Evolutionary conservation across 768 basidiomycete genomes (phyloP).

Genomic region (Phylloporus scabripes): DNA sequence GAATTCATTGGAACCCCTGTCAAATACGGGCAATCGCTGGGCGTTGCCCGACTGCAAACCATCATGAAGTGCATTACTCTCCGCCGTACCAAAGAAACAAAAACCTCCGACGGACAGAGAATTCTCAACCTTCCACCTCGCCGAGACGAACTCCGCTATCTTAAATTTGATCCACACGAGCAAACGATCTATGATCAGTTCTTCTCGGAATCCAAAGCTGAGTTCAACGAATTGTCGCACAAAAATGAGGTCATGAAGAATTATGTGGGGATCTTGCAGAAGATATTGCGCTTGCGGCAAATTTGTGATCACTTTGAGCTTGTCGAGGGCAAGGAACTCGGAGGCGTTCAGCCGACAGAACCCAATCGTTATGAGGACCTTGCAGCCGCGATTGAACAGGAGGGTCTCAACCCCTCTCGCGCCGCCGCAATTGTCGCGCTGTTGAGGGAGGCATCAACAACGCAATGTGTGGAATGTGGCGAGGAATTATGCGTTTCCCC

Average conservation of each 20-base stretch:
- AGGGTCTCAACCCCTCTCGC: slow-evolving; percentile 71
- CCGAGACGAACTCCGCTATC: slow-evolving; percentile 79
- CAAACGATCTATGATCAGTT: slow-evolving; percentile 83
- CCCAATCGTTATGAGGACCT: slow-evolving; percentile 68
- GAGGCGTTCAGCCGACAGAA: slow-evolving; percentile 44
- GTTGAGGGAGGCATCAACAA: slow-evolving; percentile 78
- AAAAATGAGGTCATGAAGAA: slow-evolving; percentile 97
- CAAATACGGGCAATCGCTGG: slow-evolving; percentile 85
- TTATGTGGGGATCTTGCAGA: slow-evolving; percentile 95
- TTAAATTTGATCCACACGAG: slow-evolving; percentile 81
- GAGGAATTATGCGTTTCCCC: slow-evolving; percentile 57
- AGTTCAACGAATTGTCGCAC: slow-evolving; percentile 80
- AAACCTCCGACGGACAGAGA: slow-evolving; percentile 68
- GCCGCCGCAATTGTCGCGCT: slow-evolving; percentile 84
- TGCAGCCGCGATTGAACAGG: slow-evolving; percentile 62
- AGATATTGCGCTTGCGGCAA: slow-evolving; percentile 92
- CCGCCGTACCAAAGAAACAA: slow-evolving; percentile 92
- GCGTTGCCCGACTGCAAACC: slow-evolving; percentile 88
- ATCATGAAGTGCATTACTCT: slow-evolving; percentile 97
- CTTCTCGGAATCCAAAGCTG: slow-evolving; percentile 85
- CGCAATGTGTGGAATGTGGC: slow-evolving; percentile 87
- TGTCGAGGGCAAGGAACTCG: slow-evolving; percentile 63
- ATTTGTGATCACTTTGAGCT: slow-evolving; percentile 96
- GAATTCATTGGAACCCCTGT: slow-evolving; percentile 90
- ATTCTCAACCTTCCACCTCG: slow-evolving; percentile 89